These are phyloP conservation scores for Trichoderma lentiforme DNA, from an alignment of 2,329 filamentous ascomycete genomes.

Conservation along the genomic window DNA sequence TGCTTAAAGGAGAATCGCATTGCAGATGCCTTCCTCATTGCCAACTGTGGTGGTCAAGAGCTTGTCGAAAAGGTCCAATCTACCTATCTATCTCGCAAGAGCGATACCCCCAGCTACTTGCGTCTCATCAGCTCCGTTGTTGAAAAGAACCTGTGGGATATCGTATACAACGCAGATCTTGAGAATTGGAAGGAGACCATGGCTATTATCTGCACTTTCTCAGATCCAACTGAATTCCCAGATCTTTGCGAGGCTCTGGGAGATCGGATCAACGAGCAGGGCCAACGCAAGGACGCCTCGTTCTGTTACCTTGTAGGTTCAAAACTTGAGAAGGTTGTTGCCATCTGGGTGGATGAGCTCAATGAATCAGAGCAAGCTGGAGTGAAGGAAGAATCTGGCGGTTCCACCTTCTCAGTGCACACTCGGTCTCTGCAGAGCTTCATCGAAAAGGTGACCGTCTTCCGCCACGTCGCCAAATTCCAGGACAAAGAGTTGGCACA, in stretches of 20 bases:
- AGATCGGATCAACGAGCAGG: conserved; percentile 79
- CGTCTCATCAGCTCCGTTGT: conserved; percentile 88
- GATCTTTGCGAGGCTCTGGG: conserved; percentile 94
- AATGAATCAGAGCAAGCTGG: conserved; percentile 76
- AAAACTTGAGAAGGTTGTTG: conserved; percentile 94
- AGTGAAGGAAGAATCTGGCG: conserved; percentile 64
- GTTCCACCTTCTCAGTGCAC: conserved; percentile 88
- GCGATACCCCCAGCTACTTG: conserved; percentile 83
- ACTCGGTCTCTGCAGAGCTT: conserved; percentile 85
- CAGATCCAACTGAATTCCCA: conserved; percentile 84
- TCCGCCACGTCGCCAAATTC: conserved; percentile 92
- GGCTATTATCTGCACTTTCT: conserved; percentile 93
- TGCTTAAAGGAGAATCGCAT: conserved; percentile 85
- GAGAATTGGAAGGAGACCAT: conserved; percentile 96
- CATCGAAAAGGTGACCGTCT: conserved; percentile 97
- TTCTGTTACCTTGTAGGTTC: conserved; percentile 96
- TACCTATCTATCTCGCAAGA: conserved; percentile 81
- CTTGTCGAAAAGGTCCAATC: conserved; percentile 92
- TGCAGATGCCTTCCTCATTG: conserved; percentile 96
- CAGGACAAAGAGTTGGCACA: conserved; percentile 70
- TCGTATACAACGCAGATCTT: conserved; percentile 93
- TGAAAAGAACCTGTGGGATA: conserved; percentile 95
- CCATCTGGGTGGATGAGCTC: conserved; percentile 89
- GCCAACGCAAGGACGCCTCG: conserved; percentile 80
- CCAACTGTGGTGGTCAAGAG: conserved; percentile 91